Base-by-base conservation (phyloP, 805 yeast species). In the Metschnikowia noctiluminum region DNA sequence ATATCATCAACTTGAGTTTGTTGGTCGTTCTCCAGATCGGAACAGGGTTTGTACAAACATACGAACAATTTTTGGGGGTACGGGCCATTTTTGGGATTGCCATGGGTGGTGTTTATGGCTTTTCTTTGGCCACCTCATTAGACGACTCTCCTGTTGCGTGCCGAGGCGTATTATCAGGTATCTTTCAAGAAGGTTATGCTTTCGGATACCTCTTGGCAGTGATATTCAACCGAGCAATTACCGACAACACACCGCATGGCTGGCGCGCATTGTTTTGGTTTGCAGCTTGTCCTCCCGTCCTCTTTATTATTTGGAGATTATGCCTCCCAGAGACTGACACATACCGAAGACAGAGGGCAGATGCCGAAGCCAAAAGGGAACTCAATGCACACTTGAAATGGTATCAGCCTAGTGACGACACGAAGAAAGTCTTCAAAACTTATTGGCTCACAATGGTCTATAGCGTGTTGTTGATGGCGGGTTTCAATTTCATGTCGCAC, bases 151-250 rank as follows among this genome's bases (percentile, higher is more conserved):
- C 89, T 1, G 62, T 62, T 3, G 70, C 66, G 27, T 80, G 84
- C 32, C 71, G 80, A 65, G 85, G 87, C 42, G 73, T 83, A 50
- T 65, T 84, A 42, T 78, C 84, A 32, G 89, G 88, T 43, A 63
- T 87, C 38, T 79, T 89, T 62, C 96, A 87, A 66, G 86, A 87
- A 63, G 96, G 96, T 53, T 89, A 84, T 56, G 84, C 87, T 0
- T 76, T 84, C 42, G 89, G 89, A 14, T 84, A 83, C 58, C 66
- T 84, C 30, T 61, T 84, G 49, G 88, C 82, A 5, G 86, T 82
- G 42, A 71, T 82, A 27, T 84, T 83, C 69, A 79, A 79, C 52
- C 73, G 89, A 62, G 86, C 85, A 38, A 77, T 84, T 41, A 54
- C 55, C n/a, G 49, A 46, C 53, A 77, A 74, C 50, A 69, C 82